phyloP scores from a whole-genome alignment of 257 asterid genomes.

The Dorcoceras hygrometricum region DNA sequence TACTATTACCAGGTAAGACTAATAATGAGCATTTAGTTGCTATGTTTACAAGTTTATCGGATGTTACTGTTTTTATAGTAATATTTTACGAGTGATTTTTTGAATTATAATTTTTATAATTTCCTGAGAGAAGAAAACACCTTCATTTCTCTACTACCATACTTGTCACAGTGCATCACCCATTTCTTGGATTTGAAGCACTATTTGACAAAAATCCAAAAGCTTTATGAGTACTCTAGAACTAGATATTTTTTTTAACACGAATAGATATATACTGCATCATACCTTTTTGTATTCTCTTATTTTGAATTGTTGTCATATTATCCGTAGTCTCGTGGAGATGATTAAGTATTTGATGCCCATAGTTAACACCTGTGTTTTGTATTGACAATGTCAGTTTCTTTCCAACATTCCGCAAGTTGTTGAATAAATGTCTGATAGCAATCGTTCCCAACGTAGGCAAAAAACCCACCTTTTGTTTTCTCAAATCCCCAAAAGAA shows the following conservation, averaged over 20 bases:
- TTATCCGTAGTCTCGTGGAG: too few relatives aligned
- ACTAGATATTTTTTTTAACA: background rate
- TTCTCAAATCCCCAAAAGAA: too few relatives aligned
- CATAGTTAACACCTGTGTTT: too few relatives aligned
- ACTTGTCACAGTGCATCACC: background rate
- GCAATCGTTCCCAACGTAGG: too few relatives aligned
- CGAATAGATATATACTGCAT: too few relatives aligned
- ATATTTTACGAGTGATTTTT: conserved; percentile 1
- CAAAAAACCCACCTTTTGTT: too few relatives aligned
- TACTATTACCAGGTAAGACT: conserved; percentile 76
- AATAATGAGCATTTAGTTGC: conserved; percentile 11
- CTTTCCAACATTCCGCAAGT: too few relatives aligned
- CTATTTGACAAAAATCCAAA: conserved; percentile 1
- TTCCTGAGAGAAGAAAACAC: conserved; percentile 6
- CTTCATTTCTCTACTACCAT: background rate
- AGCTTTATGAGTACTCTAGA: background rate
- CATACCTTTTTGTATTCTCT: too few relatives aligned
- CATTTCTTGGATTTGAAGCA: background rate
- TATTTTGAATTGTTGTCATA: too few relatives aligned
- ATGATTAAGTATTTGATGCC: too few relatives aligned
- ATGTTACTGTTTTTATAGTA: conserved; percentile 3
- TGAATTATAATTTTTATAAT: background rate
- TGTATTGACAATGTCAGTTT: too few relatives aligned
- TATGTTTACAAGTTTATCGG: conserved; percentile 11
- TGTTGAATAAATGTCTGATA: too few relatives aligned